Base-by-base conservation (phyloP, 805 yeast species). In the Clavispora santaluciae region DNA sequence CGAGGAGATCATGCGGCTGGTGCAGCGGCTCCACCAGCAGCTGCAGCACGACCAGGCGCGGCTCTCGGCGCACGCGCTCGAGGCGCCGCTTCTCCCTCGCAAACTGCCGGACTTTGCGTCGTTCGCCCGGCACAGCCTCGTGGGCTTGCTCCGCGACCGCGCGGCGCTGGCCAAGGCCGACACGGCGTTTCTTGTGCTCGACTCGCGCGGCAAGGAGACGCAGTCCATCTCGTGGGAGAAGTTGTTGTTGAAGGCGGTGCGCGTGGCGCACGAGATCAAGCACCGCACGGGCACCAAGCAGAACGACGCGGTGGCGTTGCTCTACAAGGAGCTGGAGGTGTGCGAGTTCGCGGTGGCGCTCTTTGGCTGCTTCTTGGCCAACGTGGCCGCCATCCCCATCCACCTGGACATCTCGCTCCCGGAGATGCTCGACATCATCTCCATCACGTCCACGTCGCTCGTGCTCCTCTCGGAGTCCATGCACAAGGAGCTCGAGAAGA, bases 301-400 rank as follows among this genome's bases (percentile, higher is more conserved):
- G 24, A 88, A 86, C 51, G 96, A 88, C 57, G 74, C 95, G 25
- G 95, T 91, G 0, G 78, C 87, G 23, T 67, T 93, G 33, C 75
- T 95, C 50, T 93, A 89, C 57, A 88, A 86, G 52, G 88, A 83
- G 43, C 74, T 75, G 22, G 98, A 93, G 60, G 80, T 86, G 2
- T 74, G 86, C 10, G 98, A 93, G 48, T 91, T 90, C 58, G 76
- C 86, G 0, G 78, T 86, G 1, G 95, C 98, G 0, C 60, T 93
- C 16, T 76, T 88, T 59, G 99, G 96, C 6, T 90, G 97, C 57
- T 86, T 91, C 50, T 68, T 91, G 42, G 95, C 97, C 1, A 96
- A 95, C 2, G 84, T 88, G 35, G 90, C 93, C 2, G 98, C 98
- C 0, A 91, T 93, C 5, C 99, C 99, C 0, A 79, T 93, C 31